Conservation (phyloP, 495 filamentous ascomycete species). For the Xylaria castorea region DNA sequence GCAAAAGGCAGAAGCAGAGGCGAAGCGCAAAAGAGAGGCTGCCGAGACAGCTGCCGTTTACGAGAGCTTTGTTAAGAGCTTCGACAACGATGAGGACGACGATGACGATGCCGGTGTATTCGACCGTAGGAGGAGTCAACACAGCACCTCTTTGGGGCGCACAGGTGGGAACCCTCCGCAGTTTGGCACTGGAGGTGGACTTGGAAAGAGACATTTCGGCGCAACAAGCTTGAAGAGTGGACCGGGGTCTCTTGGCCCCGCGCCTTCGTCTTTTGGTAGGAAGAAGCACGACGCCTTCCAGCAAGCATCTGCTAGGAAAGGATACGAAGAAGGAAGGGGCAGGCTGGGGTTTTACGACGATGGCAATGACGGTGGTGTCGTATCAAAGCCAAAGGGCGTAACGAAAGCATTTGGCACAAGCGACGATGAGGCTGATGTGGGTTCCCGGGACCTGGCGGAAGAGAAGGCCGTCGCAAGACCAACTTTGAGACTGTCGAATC, state of each 20-base stretch:
- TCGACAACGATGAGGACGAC: constrained; percentile 71
- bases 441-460: constrained; percentile 54
- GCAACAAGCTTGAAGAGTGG: constrained; percentile 63
- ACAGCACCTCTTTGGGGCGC: constrained; percentile 45
- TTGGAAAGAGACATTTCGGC: constrained; percentile 52
- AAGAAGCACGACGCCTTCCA: constrained; percentile 51
- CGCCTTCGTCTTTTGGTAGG: constrained; percentile 58
- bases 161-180: constrained; percentile 62
- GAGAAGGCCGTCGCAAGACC: constrained; percentile 83
- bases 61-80: constrained; percentile 89
- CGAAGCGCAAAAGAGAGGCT: constrained; percentile 84
- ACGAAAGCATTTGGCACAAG: constrained; percentile 53
- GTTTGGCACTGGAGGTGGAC: constrained; percentile 47
- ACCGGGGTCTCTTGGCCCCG: constrained; percentile 75
- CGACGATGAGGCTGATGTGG: constrained; percentile 51
- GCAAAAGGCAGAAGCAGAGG: constrained; percentile 91
- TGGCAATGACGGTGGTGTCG: constrained; percentile 31
- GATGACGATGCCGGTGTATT: constrained; percentile 41
- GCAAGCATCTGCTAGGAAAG: constrained; percentile 35
- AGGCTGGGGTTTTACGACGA: constrained; percentile 48
- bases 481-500: constrained; percentile 74
- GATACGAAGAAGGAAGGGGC: constrained; percentile 42
- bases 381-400: constrained; percentile 36
- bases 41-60: constrained; percentile 90
- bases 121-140: constrained; percentile 40